Evolutionary conservation across 768 basidiomycete genomes (phyloP).

Genomic region (Rhizopogon vinicolor): DNA sequence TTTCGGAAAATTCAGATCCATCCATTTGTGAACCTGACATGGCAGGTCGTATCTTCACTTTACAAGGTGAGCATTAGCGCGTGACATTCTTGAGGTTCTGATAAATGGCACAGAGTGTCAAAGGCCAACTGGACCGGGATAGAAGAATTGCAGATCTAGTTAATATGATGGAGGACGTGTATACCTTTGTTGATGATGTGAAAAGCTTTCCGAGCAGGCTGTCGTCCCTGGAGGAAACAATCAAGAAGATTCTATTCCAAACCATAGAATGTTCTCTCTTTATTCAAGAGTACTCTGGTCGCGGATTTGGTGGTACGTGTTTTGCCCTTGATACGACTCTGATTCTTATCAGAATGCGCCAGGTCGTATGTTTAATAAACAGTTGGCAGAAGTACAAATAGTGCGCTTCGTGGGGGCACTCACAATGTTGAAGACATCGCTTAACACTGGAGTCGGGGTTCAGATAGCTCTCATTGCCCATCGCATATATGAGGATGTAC

Average conservation of each 20-base stretch:
- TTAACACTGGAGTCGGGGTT: slow-evolving; percentile 19
- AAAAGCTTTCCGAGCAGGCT: slow-evolving; percentile 23
- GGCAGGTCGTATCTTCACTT: slow-evolving; percentile 22
- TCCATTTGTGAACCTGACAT: slow-evolving; percentile 22
- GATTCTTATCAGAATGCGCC: slow-evolving; percentile 3
- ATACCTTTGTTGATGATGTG: slow-evolving; percentile 26
- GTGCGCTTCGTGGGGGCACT: slow-evolving; percentile 17
- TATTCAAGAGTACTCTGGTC: slow-evolving; percentile 29
- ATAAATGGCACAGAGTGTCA: slow-evolving; percentile 18
- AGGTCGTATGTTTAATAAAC: slow-evolving; percentile 11
- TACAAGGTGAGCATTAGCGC: slow-evolving; percentile 16
- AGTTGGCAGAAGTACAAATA: slow-evolving; percentile 20
- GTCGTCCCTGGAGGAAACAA: slow-evolving; percentile 20
- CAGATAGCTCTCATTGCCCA: slow-evolving; percentile 23
- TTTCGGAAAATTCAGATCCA: slow-evolving; percentile 12
- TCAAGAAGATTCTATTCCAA: slow-evolving; percentile 23
- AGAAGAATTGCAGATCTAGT: slow-evolving; percentile 20
- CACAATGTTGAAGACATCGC: slow-evolving; percentile 18
- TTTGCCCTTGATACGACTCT: not conserved
- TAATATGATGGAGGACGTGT: slow-evolving; percentile 25
- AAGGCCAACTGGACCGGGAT: slow-evolving; percentile 24
- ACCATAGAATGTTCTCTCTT: slow-evolving; percentile 34
- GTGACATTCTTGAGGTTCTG: not conserved
- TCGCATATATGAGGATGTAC: slow-evolving; percentile 23
- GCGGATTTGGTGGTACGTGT: slow-evolving; percentile 28